A percentile compares a stretch with the other conserved stretches of the same genome.
These are phyloP conservation scores for Penicillium sp. DNA, from an alignment of 2,329 filamentous ascomycete genomes.

Conservation along the genomic window DNA sequence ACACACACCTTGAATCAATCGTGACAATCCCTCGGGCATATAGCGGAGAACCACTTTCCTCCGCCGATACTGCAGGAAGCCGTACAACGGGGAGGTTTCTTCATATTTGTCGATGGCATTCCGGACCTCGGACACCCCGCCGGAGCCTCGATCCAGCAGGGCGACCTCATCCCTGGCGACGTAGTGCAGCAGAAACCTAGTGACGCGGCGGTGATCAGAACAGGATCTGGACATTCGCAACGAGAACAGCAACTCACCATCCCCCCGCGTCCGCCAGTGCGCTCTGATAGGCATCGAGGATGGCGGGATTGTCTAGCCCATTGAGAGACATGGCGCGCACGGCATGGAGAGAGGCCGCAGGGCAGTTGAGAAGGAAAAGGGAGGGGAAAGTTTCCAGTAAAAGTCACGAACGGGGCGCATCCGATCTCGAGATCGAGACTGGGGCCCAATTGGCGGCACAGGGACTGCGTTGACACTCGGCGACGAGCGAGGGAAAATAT, in stretches of 20 bases:
- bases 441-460: conserved; percentile 6
- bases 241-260: conserved; percentile 90
- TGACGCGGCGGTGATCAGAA: no score
- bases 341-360: conserved; percentile 26
- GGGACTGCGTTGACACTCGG: background rate
- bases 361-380: conserved; percentile 5
- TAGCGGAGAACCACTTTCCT: conserved; percentile 90
- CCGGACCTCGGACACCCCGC: conserved; percentile 78
- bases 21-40: conserved; percentile 81
- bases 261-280: conserved; percentile 78
- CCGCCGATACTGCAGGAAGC: conserved; percentile 81
- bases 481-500: conserved; percentile 1
- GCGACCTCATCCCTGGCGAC: conserved; percentile 80
- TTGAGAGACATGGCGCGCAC: conserved; percentile 76
- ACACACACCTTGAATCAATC: conserved; percentile 77
- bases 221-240: no score
- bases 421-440: conserved; percentile 13
- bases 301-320: conserved; percentile 74
- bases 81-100: conserved; percentile 83
- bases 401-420: conserved; percentile 2
- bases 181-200: conserved; percentile 93
- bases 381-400: no score
- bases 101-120: conserved; percentile 70
- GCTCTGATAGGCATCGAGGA: conserved; percentile 78
- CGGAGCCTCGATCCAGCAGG: conserved; percentile 67